Base-by-base conservation (phyloP, 1,139 yeast species). In the Tardiomyces blankii region DNA sequence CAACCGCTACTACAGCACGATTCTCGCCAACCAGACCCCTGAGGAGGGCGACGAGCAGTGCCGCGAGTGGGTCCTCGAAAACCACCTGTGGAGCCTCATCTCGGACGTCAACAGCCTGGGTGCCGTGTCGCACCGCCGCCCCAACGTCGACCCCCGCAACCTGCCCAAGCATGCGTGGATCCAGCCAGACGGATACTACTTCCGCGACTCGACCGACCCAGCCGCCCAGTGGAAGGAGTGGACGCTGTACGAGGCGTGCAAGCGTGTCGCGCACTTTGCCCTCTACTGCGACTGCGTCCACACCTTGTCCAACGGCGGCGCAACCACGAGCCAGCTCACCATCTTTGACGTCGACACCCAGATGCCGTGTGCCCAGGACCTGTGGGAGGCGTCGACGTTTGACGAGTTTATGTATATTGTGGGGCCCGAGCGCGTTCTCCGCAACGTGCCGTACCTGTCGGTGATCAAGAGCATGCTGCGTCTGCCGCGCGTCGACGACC, bases 151-250 rank as follows among this genome's bases (percentile, higher is more conserved):
- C 16, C 16, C 35, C 9, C n/a, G 16, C 16, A 30, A 5, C 16
- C 16, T 30, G 11, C 35, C 35, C 16, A 14, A 13, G 35, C 35
- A 30, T 9, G 35, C 35, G 5, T 5, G 4, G 5, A 14, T 30
- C 16, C 35, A 30, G 16, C 16, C 35, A 3, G 35, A 30, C 35
- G 35, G 35, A 4, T 5, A 32, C 49, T 5, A 32, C 49, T 2
- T 42, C 48, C n/a, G 57, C 49, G 54, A 51, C 40, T 47, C 50
- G 21, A 51, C 58, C n/a, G 51, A 54, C 25, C 51, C 45, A 2
- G 47, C 48, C 7, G 43, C 47, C 27, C 59, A 58, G 38, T 64
- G 68, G 68, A 51, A 47, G 30, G 63, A 61, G 38, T 64, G 68
- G 68, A 53, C 57, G 18, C 44, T 50, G 14, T 53, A 57, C 42